Evolutionary conservation across 2,329 filamentous ascomycete species (phyloP).

Genomic region (Calonectria pseudoturangicola): DNA sequence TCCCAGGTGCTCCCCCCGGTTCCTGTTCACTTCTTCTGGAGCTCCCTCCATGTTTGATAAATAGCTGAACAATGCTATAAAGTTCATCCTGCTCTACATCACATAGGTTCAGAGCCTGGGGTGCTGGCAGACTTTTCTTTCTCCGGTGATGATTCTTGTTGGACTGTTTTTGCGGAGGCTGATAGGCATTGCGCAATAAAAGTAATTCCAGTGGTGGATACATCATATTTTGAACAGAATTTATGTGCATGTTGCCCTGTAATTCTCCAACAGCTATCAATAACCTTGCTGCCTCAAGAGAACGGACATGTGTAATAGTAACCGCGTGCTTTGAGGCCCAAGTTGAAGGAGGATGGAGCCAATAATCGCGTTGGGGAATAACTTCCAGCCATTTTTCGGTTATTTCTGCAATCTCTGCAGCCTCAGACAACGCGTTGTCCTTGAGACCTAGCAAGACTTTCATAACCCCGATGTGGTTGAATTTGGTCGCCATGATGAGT

Average conservation of each 20-base stretch:
- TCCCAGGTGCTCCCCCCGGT: background rate
- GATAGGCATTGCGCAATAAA: background rate
- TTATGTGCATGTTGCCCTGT: slow-evolving; percentile 10
- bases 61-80: background rate
- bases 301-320: slow-evolving; percentile 24
- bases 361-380: background rate
- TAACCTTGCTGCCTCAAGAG: slow-evolving; percentile 15
- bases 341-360: background rate
- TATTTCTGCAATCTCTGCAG: background rate
- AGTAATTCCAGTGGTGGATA: slow-evolving; percentile 24
- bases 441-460: background rate
- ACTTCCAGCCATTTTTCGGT: background rate
- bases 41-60: background rate
- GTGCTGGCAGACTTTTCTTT: background rate
- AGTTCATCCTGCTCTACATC: background rate
- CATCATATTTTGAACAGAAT: background rate
- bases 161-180: background rate
- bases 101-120: background rate
- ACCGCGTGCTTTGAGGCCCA: slow-evolving; percentile 15
- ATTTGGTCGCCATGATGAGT: background rate
- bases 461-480: background rate
- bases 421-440: background rate
- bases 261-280: slow-evolving; percentile 14
- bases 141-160: background rate
- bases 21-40: background rate